Conservation (phyloP, 257 asterid genomes). For the Salvia hispanica region DNA sequence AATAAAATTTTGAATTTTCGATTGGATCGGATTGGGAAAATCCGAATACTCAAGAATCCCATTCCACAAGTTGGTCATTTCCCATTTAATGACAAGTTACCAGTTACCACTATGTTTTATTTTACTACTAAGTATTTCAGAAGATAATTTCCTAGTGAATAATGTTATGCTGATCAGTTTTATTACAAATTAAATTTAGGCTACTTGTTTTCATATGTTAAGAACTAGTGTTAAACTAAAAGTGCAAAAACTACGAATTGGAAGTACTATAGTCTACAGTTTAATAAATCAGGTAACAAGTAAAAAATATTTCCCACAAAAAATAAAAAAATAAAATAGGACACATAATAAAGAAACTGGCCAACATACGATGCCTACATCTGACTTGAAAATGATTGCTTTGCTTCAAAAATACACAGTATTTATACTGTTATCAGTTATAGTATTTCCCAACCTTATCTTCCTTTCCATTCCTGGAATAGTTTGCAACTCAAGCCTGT, state of each 20-base stretch:
- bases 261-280: neutral
- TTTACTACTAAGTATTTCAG: too few species aligned
- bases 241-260: neutral
- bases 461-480: slow-evolving; percentile 10
- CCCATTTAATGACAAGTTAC: too few species aligned
- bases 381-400: slow-evolving; percentile 19
- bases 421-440: neutral
- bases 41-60: too few species aligned
- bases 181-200: neutral
- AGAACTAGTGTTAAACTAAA: too few species aligned
- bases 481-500: slow-evolving; percentile 11
- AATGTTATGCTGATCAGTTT: neutral
- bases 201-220: neutral
- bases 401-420: slow-evolving; percentile 27
- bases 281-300: neutral
- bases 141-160: neutral
- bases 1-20: too few species aligned
- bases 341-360: neutral
- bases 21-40: too few species aligned
- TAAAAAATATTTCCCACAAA: neutral
- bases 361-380: slow-evolving; percentile 1
- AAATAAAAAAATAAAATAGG: neutral
- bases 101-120: too few species aligned
- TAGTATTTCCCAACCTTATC: neutral
- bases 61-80: too few species aligned